Evolutionary conservation across 306 rosid species (phyloP).

Genomic region (Coriaria nepalensis): DNA sequence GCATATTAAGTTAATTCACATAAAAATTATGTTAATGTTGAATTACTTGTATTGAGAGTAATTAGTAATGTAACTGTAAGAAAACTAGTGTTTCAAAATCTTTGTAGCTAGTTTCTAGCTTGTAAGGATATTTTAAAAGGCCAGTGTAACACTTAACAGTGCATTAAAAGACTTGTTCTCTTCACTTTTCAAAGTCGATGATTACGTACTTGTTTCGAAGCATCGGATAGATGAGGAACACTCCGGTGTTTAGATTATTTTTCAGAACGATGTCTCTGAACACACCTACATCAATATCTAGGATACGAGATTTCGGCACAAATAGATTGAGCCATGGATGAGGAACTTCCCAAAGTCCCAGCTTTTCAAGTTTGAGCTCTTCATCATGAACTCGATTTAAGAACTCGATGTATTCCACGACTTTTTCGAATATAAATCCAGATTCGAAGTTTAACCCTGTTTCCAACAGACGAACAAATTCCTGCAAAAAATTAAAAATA

Average conservation of each 20-base stretch:
- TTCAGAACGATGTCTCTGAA: slow-evolving; percentile 45
- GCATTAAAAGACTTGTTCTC: no score
- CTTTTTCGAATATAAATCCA: slow-evolving; percentile 38
- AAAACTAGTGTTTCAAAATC: no score
- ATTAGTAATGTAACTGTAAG: no score
- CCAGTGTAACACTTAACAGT: no score
- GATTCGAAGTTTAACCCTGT: slow-evolving; percentile 30
- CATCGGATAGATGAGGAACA: slow-evolving; percentile 49
- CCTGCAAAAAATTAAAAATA: slow-evolving; percentile 19
- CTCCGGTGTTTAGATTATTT: slow-evolving; percentile 32
- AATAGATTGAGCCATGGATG: slow-evolving; percentile 91
- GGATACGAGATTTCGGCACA: slow-evolving; percentile 53
- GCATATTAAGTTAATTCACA: no score
- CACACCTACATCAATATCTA: slow-evolving; percentile 43
- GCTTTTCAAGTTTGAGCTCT: slow-evolving; percentile 28
- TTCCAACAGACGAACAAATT: slow-evolving; percentile 16
- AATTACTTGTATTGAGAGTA: no score
- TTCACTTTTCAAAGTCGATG: no score
- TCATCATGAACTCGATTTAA: slow-evolving; percentile 46
- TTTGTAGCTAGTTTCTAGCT: no score
- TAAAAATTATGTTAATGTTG: no score
- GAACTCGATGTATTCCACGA: slow-evolving; percentile 45
- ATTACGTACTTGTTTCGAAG: slow-evolving; percentile 46
- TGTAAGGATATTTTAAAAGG: no score
- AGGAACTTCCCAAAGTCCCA: slow-evolving; percentile 64